Conservation (phyloP, 495 filamentous ascomycete species). For the Choiromyces venosus region DNA sequence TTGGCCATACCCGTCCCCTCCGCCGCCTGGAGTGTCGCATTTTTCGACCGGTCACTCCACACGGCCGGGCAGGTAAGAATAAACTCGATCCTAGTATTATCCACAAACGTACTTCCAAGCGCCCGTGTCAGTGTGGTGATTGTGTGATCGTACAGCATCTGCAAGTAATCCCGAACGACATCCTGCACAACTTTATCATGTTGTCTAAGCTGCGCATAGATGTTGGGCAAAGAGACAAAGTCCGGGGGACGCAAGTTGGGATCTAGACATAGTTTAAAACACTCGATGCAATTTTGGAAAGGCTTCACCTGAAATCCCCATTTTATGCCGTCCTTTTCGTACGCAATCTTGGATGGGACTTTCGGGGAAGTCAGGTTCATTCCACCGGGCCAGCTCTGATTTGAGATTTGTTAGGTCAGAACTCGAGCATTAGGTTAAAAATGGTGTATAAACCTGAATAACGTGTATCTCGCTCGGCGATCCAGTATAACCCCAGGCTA, state of each 20-base stretch:
- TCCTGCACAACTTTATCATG: slow-evolving; percentile 57
- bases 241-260: slow-evolving; percentile 70
- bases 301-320: slow-evolving; percentile 76
- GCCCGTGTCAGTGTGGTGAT: slow-evolving; percentile 65
- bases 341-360: slow-evolving; percentile 37
- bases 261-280: slow-evolving; percentile 73
- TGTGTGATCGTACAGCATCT: slow-evolving; percentile 65
- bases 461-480: slow-evolving; percentile 37
- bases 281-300: slow-evolving; percentile 65
- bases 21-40: slow-evolving; percentile 60
- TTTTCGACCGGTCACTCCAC: slow-evolving; percentile 70
- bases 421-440: not conserved
- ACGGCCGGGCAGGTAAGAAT: slow-evolving; percentile 53
- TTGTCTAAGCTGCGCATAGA: slow-evolving; percentile 62
- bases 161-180: slow-evolving; percentile 61
- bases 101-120: slow-evolving; percentile 42
- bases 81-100: slow-evolving; percentile 43
- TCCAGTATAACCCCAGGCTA: slow-evolving; percentile 39
- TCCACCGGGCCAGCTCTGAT: slow-evolving; percentile 38
- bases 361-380: slow-evolving; percentile 37
- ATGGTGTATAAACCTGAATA: slow-evolving; percentile 25
- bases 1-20: slow-evolving; percentile 54
- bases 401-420: slow-evolving; percentile 23
- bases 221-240: slow-evolving; percentile 68
- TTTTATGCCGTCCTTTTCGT: slow-evolving; percentile 50